Percentiles rank a stretch among this genome's conserved stretches.
These are phyloP conservation scores for Aspergillus sp. DNA, from an alignment of 2,329 filamentous ascomycete genomes.

Conservation along the genomic window DNA sequence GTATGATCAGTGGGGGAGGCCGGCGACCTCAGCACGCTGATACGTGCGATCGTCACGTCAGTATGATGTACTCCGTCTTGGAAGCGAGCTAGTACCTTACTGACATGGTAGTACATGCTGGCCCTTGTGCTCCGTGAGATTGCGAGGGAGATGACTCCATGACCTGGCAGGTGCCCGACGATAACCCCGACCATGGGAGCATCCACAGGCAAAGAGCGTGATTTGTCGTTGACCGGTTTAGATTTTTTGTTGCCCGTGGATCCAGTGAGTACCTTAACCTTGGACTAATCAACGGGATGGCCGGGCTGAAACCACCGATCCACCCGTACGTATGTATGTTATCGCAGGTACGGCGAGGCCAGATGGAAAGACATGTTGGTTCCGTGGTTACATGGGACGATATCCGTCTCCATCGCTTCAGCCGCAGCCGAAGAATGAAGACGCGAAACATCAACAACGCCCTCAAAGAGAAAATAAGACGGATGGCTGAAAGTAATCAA, in stretches of 20 bases:
- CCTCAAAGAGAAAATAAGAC: background rate
- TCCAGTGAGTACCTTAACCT: conserved; percentile 8
- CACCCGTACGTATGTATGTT: conserved; percentile 6
- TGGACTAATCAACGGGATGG: conserved; percentile 13
- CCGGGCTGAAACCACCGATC: conserved; percentile 14
- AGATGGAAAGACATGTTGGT: too few species aligned
- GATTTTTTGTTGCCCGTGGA: conserved; percentile 9
- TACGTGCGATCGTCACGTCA: background rate
- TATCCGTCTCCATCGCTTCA: background rate
- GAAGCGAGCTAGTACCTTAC: too few species aligned
- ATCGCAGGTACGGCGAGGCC: background rate
- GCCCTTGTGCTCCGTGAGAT: background rate
- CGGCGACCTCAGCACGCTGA: too few species aligned
- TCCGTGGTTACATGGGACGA: background rate
- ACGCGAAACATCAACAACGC: background rate
- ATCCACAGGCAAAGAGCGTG: background rate
- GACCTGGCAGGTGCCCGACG: too few species aligned
- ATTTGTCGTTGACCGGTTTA: conserved; percentile 6
- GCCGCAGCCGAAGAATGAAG: background rate
- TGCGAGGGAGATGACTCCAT: background rate
- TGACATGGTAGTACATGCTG: too few species aligned
- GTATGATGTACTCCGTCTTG: conserved; percentile 1
- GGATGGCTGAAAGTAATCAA: conserved; percentile 6
- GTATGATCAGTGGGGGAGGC: too few species aligned
- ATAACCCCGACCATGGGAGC: background rate